These are phyloP conservation scores for Inosperma sp. DNA, from an alignment of 768 basidiomycete species.

Conservation along the genomic window DNA sequence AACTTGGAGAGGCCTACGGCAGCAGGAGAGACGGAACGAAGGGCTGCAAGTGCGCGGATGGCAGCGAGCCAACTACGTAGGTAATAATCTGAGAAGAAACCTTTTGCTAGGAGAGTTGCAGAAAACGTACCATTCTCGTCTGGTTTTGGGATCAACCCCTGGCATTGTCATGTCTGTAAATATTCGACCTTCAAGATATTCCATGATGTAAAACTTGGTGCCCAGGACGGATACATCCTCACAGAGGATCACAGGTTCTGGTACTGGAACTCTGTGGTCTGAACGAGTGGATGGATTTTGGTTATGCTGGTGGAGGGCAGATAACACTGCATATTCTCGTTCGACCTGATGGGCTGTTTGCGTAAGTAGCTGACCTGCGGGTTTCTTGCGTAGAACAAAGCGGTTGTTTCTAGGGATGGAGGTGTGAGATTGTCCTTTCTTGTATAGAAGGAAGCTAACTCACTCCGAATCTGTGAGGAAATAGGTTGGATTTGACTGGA, in stretches of 20 bases:
- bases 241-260: conserved; percentile 79
- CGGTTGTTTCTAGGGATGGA: conserved; percentile 40
- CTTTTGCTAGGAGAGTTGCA: neutral
- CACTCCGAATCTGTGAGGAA: conserved; percentile 78
- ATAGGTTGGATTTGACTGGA: conserved; percentile 93
- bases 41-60: conserved; percentile 60
- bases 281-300: conserved; percentile 44
- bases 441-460: conserved; percentile 16
- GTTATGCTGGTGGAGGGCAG: conserved; percentile 75
- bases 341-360: conserved; percentile 94
- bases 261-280: conserved; percentile 69
- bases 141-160: conserved; percentile 55
- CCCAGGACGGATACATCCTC: conserved; percentile 75
- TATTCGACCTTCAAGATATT: conserved; percentile 90
- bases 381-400: conserved; percentile 91
- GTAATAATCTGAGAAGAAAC: neutral
- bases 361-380: conserved; percentile 80
- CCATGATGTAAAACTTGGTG: conserved; percentile 95
- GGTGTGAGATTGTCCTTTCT: conserved; percentile 4
- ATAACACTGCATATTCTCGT: conserved; percentile 81
- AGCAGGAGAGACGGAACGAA: conserved; percentile 60
- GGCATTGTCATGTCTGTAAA: conserved; percentile 83
- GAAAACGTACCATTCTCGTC: conserved; percentile 62
- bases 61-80: conserved; percentile 70
- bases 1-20: conserved; percentile 66